Evolutionary conservation across 2,329 filamentous ascomycete species (phyloP).

Genomic region (Monosporascus sp.): DNA sequence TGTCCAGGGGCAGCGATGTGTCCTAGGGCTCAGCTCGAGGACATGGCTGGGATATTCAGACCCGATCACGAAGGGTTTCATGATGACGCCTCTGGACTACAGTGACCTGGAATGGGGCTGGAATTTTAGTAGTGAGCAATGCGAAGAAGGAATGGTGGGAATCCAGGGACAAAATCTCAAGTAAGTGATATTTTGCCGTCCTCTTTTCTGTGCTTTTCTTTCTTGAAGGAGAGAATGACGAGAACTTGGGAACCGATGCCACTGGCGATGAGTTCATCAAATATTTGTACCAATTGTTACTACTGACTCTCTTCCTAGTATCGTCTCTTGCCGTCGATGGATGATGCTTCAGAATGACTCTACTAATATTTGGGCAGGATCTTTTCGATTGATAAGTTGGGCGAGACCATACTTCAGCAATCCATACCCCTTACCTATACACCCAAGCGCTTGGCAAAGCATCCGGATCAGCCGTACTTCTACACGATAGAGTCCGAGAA

Average conservation of each 20-base stretch:
- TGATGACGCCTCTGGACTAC: conserved; percentile 88
- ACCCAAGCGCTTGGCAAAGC: conserved; percentile 78
- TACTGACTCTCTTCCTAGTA: conserved; percentile 60
- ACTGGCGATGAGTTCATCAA: conserved; percentile 53
- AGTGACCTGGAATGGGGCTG: conserved; percentile 86
- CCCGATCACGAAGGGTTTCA: conserved; percentile 78
- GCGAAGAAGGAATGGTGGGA: conserved; percentile 87
- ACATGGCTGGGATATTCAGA: conserved; percentile 97
- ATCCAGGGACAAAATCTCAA: conserved; percentile 84
- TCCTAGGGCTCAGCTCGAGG: conserved; percentile 84
- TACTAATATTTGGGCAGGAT: conserved; percentile 54
- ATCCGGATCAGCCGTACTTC: conserved; percentile 83
- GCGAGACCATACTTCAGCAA: conserved; percentile 80
- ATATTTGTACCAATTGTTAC: conserved; percentile 84
- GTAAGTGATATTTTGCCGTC: conserved; percentile 43
- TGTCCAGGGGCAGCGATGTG: conserved; percentile 76
- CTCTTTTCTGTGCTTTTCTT: conserved; percentile 10
- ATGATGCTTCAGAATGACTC: neutral
- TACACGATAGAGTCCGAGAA: conserved; percentile 94
- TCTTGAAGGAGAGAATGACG: conserved; percentile 51
- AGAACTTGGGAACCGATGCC: conserved; percentile 56
- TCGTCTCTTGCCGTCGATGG: neutral
- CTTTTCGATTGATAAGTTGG: conserved; percentile 82
- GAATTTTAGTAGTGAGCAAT: conserved; percentile 95
- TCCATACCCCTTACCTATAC: conserved; percentile 85